Evolutionary conservation across 208 protist species (phyloP), one percentile per base, ranked within the genome.

Genomic region (Crithidia bombi): DNA sequence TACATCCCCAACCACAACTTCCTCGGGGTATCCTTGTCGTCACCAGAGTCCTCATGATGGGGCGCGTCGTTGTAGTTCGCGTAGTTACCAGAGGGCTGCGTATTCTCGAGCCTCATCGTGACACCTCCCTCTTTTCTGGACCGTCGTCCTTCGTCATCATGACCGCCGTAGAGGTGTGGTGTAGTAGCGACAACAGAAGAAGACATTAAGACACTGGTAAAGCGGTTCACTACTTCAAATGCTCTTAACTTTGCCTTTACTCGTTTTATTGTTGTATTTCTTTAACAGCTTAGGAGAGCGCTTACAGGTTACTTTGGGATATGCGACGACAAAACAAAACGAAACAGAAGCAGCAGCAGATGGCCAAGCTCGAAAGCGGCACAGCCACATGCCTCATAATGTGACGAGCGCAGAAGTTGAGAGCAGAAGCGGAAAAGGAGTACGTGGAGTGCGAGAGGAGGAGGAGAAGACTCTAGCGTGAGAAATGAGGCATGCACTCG

Each of bases 1-100:
- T 78, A 67, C 26, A 30, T 33, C 19, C 4, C 33, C 19, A 74
- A 55, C 59, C 69, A 67, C 32, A 50, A 46, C 59, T 67, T 74
- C 25, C 46, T 36, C 30, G 49, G 23, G 10, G 47, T 43, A 3
- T 55, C 41, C 5, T 25, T 28, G 1, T 38, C 52, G 26, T 44
- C 51, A 47, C 44, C 44, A n/a, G 19, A n/a, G 36, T 62, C 28
- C 1, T 62, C 38, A 17, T 7, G 6, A 10, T 54, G 38, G 25
- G 17, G 44, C 11, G n/a, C 26, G 32, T 30, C 55, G 32, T 1
- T 33, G 25, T 30, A 1, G 15, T 39, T 25, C 1, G 7, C 23
- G 17, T 35, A 3, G 57, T 51, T 35, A 17, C 28, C 57, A 19
- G 14, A 4, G 28, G 9, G 23, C 2, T 36, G 3, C 11, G 5